These are phyloP conservation scores for Podospora pseudopauciseta DNA, from an alignment of 495 filamentous ascomycete species.

Conservation along the genomic window DNA sequence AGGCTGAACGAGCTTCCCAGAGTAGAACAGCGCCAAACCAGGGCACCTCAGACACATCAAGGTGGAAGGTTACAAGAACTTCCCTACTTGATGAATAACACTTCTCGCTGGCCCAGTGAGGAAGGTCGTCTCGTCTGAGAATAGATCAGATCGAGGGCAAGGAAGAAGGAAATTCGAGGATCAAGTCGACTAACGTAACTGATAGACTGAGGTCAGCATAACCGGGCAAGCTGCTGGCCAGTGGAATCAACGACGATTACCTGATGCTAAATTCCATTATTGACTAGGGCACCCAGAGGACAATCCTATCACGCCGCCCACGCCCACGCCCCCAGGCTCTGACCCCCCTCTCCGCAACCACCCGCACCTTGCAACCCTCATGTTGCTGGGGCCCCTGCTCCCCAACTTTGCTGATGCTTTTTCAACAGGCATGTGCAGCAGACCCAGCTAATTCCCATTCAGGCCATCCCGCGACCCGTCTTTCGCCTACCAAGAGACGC, in stretches of 20 bases:
- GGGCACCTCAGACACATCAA: neutral
- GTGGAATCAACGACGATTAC: too few relatives aligned
- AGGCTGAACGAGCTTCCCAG: neutral
- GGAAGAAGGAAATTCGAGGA: neutral
- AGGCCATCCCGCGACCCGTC: conserved; percentile 23
- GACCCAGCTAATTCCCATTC: conserved; percentile 12
- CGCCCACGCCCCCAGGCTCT: neutral
- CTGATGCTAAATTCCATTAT: neutral
- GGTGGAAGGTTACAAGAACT: neutral
- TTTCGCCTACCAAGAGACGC: conserved; percentile 15
- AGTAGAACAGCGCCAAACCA: neutral
- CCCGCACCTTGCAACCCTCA: conserved; percentile 5
- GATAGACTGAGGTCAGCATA: too few relatives aligned
- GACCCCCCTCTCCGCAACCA: neutral
- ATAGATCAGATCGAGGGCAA: neutral
- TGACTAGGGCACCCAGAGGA: neutral
- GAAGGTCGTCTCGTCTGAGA: conserved; percentile 5
- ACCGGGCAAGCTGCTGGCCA: too few relatives aligned
- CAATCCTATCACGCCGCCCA: conserved; percentile 3
- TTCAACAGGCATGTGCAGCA: neutral
- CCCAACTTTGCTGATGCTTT: neutral
- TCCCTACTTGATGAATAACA: neutral
- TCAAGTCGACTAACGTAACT: too few relatives aligned
- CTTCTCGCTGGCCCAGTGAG: conserved; percentile 15
- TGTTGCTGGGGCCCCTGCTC: neutral